Evolutionary conservation across 2,329 filamentous ascomycete species (phyloP).

Genomic region (Colletotrichum horii): DNA sequence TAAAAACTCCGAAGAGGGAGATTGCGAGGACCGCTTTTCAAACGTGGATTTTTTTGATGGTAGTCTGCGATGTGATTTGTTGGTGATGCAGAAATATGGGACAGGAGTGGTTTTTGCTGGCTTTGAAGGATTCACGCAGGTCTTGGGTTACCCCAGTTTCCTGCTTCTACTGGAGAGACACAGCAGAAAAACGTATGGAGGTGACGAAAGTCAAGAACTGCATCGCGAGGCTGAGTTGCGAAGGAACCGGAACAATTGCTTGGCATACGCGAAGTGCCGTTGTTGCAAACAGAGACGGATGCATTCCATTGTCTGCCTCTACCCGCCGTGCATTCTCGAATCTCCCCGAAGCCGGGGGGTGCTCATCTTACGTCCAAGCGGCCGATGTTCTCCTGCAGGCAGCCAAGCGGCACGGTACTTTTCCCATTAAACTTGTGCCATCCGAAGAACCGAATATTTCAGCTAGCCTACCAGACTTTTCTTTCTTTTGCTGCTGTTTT

Average conservation of each 20-base stretch:
- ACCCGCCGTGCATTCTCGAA: neutral
- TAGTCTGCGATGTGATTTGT: neutral
- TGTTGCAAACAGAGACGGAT: neutral
- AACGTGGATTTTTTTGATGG: neutral
- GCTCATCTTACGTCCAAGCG: neutral
- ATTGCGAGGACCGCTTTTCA: neutral
- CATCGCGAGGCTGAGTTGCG: neutral
- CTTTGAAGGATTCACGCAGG: neutral
- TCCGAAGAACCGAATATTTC: neutral
- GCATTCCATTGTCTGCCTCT: neutral
- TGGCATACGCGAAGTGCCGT: neutral
- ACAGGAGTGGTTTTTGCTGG: neutral
- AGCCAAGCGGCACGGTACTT: neutral
- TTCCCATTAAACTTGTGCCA: neutral
- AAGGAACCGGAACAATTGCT: neutral
- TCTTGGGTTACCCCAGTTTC: neutral
- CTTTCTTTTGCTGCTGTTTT: neutral
- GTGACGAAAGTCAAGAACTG: neutral
- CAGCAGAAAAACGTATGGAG: neutral
- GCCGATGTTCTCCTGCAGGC: neutral
- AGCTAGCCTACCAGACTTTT: neutral
- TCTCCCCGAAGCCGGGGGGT: neutral
- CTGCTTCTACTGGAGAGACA: neutral
- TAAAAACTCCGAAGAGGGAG: neutral
- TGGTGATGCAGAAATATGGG: fast-evolving